Percentiles rank a stretch among this genome's conserved stretches.
Evolutionary conservation across 192 early-diverging fungal species (phyloP).

Genomic region (Paraglomus occultum): DNA sequence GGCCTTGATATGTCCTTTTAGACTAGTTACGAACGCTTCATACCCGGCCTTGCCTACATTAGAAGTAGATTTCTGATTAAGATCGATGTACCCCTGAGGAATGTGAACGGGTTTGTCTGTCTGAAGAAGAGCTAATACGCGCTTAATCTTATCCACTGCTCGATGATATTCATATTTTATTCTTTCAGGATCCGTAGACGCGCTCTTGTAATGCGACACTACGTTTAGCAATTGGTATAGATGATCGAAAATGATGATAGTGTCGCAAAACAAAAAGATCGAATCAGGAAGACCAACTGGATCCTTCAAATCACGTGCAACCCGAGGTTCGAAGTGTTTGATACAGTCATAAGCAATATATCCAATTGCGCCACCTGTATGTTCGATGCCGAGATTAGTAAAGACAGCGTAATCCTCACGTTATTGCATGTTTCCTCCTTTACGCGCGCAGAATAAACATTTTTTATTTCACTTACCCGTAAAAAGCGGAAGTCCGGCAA

Average conservation of each 20-base stretch:
- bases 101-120: conserved; percentile 73
- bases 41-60: conserved; percentile 95
- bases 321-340: conserved; percentile 96
- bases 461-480: conserved; percentile 56
- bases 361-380: conserved; percentile 89
- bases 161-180: conserved; percentile 64
- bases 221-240: conserved; percentile 90
- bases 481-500: conserved; percentile 81
- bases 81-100: conserved; percentile 67
- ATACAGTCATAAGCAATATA: conserved; percentile 98
- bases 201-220: conserved; percentile 82
- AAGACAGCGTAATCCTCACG: conserved; percentile 14
- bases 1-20: conserved; percentile 90
- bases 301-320: conserved; percentile 75
- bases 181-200: conserved; percentile 51
- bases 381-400: not conserved
- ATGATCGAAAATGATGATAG: conserved; percentile 94
- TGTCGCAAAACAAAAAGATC: conserved; percentile 93
- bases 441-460: too few species aligned
- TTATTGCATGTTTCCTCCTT: not conserved
- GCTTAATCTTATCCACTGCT: conserved; percentile 67
- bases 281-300: conserved; percentile 90
- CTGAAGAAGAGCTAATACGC: conserved; percentile 67
- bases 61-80: conserved; percentile 69
- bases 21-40: conserved; percentile 77